phyloP scores from a whole-genome alignment of 306 rosid species.

The Prosopis cineraria region DNA sequence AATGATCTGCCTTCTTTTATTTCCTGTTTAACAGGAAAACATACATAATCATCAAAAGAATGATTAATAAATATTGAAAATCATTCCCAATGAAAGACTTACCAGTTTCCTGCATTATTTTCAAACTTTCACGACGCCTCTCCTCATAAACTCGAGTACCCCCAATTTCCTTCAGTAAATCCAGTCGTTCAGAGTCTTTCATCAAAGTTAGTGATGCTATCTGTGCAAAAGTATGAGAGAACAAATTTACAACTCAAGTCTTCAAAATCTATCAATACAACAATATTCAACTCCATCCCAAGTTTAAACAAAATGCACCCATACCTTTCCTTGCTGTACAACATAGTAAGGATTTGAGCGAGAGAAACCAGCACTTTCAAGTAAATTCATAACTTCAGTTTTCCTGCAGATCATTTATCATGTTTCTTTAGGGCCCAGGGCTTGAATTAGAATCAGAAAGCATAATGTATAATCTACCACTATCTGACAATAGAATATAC shows the following conservation, averaged over 20 bases:
- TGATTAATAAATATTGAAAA: conserved; percentile 20
- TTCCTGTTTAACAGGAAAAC: conserved; percentile 59
- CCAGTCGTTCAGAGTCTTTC: conserved; percentile 95
- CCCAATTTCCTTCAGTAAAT: conserved; percentile 95
- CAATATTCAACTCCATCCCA: conserved; percentile 29
- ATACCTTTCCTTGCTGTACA: conserved; percentile 99
- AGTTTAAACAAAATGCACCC: conserved; percentile 15
- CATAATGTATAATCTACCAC: conserved; percentile 5
- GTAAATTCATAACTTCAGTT: conserved; percentile 96
- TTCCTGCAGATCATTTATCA: conserved; percentile 57
- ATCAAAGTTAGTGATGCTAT: conserved; percentile 90
- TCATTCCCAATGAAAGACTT: conserved; percentile 34
- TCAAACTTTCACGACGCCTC: conserved; percentile 94
- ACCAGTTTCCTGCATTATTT: conserved; percentile 98
- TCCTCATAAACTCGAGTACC: conserved; percentile 99
- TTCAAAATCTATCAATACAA: conserved; percentile 18
- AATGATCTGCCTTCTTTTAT: conserved; percentile 89
- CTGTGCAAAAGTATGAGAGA: conserved; percentile 45
- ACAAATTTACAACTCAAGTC: conserved; percentile 1
- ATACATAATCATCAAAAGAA: conserved; percentile 14
- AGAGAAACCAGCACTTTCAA: conserved; percentile 99
- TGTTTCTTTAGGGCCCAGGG: conserved; percentile 15
- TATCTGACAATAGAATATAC: neutral
- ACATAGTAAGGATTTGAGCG: conserved; percentile 99
- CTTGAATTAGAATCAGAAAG: conserved; percentile 10